Evolutionary conservation across 345 rosid species (phyloP), one percentile per base, ranked within the genome.

Genomic region (Tarenaya hassleriana): DNA sequence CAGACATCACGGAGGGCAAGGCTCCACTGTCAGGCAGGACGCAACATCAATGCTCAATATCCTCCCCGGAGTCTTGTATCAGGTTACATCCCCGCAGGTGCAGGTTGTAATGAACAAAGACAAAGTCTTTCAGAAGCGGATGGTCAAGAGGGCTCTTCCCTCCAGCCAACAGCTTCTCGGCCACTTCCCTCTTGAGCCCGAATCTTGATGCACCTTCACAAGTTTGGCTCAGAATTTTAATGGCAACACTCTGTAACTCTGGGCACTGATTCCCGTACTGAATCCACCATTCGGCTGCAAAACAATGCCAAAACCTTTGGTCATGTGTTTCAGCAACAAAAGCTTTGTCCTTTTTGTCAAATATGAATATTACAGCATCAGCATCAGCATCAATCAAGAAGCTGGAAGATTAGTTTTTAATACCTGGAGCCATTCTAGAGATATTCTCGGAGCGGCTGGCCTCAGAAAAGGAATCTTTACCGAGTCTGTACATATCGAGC

Each of bases 281-380:
- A 24, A 35, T 58, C 88, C 85, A 84, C 88, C 88, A 81, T 32
- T 70, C 53, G 18, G 52, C 88, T 83, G 68, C 63, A n/a, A 64
- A 38, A 10, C 39, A 40, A 40, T 6, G n/a, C n/a, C n/a, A n/a
- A n/a, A n/a, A n/a, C n/a, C n/a, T n/a, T n/a, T n/a, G n/a, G n/a
- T n/a, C n/a, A n/a, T n/a, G n/a, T n/a, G n/a, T n/a, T n/a, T n/a
- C n/a, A n/a, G n/a, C n/a, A n/a, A n/a, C n/a, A 29, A 57, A 29
- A 37, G 11, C 17, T 17, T 5, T 41, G 32, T n/a, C 51, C 38
- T 13, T 10, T 37, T 37, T 37, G 8, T 13, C 15, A 10, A 1
- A 37, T 13, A 10, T 10, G 41, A n/a, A n/a, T n/a, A n/a, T n/a
- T n/a, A n/a, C n/a, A n/a, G n/a, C n/a, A n/a, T n/a, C n/a, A n/a